These are phyloP conservation scores for Postia placenta DNA, from an alignment of 768 basidiomycete genomes.

Conservation along the genomic window DNA sequence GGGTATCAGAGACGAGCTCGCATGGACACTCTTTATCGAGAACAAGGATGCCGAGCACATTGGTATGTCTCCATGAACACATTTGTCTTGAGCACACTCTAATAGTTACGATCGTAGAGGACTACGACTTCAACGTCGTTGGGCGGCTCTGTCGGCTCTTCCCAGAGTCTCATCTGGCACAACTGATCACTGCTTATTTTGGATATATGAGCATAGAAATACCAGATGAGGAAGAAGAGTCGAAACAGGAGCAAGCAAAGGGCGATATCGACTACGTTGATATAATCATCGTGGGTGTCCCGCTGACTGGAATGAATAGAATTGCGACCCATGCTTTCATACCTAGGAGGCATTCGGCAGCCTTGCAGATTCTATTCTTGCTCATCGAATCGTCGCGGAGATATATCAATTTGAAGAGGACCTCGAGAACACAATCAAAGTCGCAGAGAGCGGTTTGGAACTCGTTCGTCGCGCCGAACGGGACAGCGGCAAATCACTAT, in stretches of 20 bases:
- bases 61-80: conserved; percentile 36
- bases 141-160: conserved; percentile 61
- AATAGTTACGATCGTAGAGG: conserved; percentile 34
- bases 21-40: conserved; percentile 79
- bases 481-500: conserved; percentile 49
- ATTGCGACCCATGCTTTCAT: conserved; percentile 1
- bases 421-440: conserved; percentile 64
- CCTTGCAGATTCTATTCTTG: conserved; percentile 54
- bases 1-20: conserved; percentile 68
- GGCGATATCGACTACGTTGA: conserved; percentile 40
- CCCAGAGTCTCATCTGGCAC: conserved; percentile 49
- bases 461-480: conserved; percentile 47
- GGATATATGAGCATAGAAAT: conserved; percentile 45
- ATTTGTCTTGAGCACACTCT: neutral
- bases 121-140: conserved; percentile 52
- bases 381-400: conserved; percentile 57
- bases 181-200: conserved; percentile 63
- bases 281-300: conserved; percentile 50
- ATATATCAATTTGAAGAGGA: conserved; percentile 67
- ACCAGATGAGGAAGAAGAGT: conserved; percentile 36
- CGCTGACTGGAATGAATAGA: neutral
- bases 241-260: conserved; percentile 15
- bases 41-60: conserved; percentile 60
- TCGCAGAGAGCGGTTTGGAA: conserved; percentile 65
- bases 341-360: conserved; percentile 48